A percentile compares a stretch with the other conserved stretches of the same genome.
Conservation (phyloP, 495 filamentous ascomycete genomes). For the Physcia stellaris region DNA sequence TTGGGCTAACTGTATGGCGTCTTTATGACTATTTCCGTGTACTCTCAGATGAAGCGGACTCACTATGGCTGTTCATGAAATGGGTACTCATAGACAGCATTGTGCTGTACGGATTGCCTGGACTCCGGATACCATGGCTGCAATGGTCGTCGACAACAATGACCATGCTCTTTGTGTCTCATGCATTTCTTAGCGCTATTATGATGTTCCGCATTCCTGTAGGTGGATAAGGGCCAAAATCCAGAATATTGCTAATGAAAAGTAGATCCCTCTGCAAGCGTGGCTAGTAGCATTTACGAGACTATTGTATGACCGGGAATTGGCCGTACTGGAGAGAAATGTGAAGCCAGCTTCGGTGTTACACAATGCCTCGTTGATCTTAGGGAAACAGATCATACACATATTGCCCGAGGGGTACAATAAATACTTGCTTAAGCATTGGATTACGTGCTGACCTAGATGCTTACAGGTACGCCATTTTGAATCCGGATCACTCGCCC, state of each 20-base stretch:
- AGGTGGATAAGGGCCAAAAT: slow-evolving; percentile 16
- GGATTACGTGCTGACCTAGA: no score
- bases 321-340: slow-evolving; percentile 75
- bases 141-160: slow-evolving; percentile 70
- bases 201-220: slow-evolving; percentile 87
- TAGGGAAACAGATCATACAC: slow-evolving; percentile 92
- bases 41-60: slow-evolving; percentile 62
- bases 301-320: slow-evolving; percentile 74
- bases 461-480: slow-evolving; percentile 68
- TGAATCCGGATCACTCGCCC: slow-evolving; percentile 64
- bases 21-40: slow-evolving; percentile 69
- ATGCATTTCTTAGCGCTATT: slow-evolving; percentile 61
- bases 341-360: slow-evolving; percentile 78
- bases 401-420: slow-evolving; percentile 90
- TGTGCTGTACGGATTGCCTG: slow-evolving; percentile 74
- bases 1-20: slow-evolving; percentile 60
- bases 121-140: slow-evolving; percentile 85
- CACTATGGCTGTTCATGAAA: slow-evolving; percentile 80
- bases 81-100: slow-evolving; percentile 73
- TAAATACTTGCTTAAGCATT: no score
- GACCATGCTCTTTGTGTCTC: slow-evolving; percentile 46
- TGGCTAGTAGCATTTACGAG: slow-evolving; percentile 57
- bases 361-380: slow-evolving; percentile 80
- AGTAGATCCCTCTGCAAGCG: slow-evolving; percentile 47
- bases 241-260: slow-evolving; percentile 19